phyloP scores from a whole-genome alignment of 1,139 yeast species.

The Schwanniomyces etchellsii region DNA sequence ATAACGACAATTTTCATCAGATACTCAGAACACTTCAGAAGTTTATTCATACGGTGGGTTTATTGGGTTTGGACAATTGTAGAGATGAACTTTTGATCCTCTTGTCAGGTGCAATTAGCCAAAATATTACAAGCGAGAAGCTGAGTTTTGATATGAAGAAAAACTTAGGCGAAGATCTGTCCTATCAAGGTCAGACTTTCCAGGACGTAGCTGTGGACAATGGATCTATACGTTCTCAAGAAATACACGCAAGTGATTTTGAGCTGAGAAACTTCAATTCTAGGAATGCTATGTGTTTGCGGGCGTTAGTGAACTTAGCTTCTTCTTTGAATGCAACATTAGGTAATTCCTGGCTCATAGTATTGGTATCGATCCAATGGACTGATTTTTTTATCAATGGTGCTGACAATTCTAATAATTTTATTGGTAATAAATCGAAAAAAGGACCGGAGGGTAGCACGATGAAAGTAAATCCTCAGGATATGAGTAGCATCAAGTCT shows the following conservation, averaged over 20 bases:
- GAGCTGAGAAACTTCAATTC: slow-evolving; percentile 48
- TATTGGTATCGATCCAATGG: slow-evolving; percentile 75
- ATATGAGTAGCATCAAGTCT: slow-evolving; percentile 46
- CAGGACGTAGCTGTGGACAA: neutral
- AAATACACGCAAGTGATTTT: too few relatives aligned
- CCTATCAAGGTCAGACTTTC: neutral
- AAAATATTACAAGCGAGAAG: slow-evolving; percentile 23
- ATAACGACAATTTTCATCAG: slow-evolving; percentile 58
- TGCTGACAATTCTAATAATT: slow-evolving; percentile 40
- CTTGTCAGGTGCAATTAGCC: slow-evolving; percentile 52
- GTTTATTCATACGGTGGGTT: slow-evolving; percentile 76
- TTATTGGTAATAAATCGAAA: slow-evolving; percentile 10
- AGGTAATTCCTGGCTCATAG: slow-evolving; percentile 60
- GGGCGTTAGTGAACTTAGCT: slow-evolving; percentile 74
- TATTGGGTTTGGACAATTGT: slow-evolving; percentile 49
- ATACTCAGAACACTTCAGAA: slow-evolving; percentile 71
- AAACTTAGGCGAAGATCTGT: neutral
- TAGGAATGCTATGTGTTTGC: slow-evolving; percentile 66
- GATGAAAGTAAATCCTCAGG: too few relatives aligned
- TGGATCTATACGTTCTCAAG: neutral
- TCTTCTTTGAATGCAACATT: slow-evolving; percentile 73
- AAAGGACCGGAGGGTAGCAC: slow-evolving; percentile 1
- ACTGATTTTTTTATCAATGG: slow-evolving; percentile 59
- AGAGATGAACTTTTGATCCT: slow-evolving; percentile 58
- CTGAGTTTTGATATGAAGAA: neutral